phyloP scores from a whole-genome alignment of 768 basidiomycete species.

The Suillus discolor region DNA sequence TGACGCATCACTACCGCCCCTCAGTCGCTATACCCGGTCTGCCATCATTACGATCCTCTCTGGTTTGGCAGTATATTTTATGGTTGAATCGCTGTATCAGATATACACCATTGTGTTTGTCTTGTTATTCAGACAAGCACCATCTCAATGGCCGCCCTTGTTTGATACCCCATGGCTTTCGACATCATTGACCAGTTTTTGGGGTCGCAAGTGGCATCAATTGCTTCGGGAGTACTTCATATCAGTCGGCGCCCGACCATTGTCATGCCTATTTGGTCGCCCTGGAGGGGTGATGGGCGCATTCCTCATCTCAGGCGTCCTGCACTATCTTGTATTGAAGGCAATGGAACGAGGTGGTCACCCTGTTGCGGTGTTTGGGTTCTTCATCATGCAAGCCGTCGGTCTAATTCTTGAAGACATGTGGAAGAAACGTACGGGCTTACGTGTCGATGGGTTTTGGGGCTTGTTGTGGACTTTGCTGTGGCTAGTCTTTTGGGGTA shows the following conservation, averaged over 20 bases:
- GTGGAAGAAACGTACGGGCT: conserved; percentile 47
- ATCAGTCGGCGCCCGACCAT: conserved; percentile 46
- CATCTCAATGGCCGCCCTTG: conserved; percentile 63
- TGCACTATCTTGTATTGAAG: conserved; percentile 62
- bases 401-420: conserved; percentile 51
- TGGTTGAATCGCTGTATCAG: conserved; percentile 47
- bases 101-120: conserved; percentile 45
- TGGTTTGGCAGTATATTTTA: conserved; percentile 46
- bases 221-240: conserved; percentile 61
- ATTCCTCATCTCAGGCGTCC: conserved; percentile 59
- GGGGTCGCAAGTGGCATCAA: conserved; percentile 73
- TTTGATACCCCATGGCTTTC: conserved; percentile 60
- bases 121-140: conserved; percentile 48
- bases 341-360: conserved; percentile 59
- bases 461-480: conserved; percentile 55
- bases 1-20: conserved; percentile 31
- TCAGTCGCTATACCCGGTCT: conserved; percentile 45
- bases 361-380: conserved; percentile 43
- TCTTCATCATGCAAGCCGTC: conserved; percentile 60
- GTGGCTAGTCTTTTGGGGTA: conserved; percentile 52
- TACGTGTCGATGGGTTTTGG: conserved; percentile 45
- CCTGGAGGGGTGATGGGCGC: conserved; percentile 54
- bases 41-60: conserved; percentile 43
- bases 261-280: conserved; percentile 47
- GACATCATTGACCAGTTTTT: conserved; percentile 62